A percentile compares a stretch with the other conserved stretches of the same genome.
Conservation (phyloP, 2,329 filamentous ascomycete genomes). For the Monosporascus sp. region DNA sequence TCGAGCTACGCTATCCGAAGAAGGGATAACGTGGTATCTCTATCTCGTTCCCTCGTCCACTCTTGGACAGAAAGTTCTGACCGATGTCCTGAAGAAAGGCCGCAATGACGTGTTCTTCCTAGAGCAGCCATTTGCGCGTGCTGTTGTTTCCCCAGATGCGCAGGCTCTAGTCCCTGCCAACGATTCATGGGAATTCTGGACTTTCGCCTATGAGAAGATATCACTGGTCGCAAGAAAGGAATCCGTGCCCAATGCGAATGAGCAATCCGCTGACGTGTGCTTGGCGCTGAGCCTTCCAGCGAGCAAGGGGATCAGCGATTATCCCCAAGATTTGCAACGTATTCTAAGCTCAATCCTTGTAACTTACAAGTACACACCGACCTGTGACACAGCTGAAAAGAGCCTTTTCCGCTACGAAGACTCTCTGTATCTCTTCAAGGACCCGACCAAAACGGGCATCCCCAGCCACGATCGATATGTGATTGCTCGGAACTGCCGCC, state of each 20-base stretch:
- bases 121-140: conserved; percentile 13
- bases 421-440: conserved; percentile 26
- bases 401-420: conserved; percentile 12
- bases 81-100: not conserved
- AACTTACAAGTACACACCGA: conserved; percentile 11
- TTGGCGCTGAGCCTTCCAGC: not conserved
- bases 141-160: not conserved
- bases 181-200: conserved; percentile 10
- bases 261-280: not conserved
- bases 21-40: conserved; percentile 20
- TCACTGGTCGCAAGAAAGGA: not conserved
- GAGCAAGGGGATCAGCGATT: not conserved
- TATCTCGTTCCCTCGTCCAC: conserved; percentile 12
- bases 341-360: conserved; percentile 7
- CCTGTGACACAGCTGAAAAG: conserved; percentile 27
- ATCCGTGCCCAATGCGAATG: too few relatives aligned
- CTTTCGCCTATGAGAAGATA: conserved; percentile 2
- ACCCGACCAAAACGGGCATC: conserved; percentile 13
- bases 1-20: conserved; percentile 14
- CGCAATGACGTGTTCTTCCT: not conserved
- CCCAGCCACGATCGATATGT: conserved; percentile 23
- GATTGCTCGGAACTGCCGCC: conserved; percentile 20
- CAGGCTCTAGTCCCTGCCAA: conserved; percentile 1
- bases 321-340: conserved; percentile 2
- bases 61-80: not conserved